Percentiles rank a stretch among this genome's conserved stretches.
phyloP scores from a whole-genome alignment of 352 stramenopile species.

The Phytophthora multivora region DNA sequence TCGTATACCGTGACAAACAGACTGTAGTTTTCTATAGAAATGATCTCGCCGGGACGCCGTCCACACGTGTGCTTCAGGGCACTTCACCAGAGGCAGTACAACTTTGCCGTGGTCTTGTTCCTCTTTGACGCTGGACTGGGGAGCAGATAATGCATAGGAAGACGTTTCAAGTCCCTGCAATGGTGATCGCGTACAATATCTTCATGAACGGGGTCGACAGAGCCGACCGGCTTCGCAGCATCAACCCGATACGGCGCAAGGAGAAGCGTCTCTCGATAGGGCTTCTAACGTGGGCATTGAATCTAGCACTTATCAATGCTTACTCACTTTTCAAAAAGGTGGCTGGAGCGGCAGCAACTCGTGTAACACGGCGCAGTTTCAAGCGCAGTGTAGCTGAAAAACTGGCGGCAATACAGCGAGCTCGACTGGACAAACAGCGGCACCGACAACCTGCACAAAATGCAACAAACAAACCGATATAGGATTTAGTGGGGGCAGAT shows the following conservation, averaged over 20 bases:
- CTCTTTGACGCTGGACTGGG: too few species aligned
- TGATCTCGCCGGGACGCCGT: background rate
- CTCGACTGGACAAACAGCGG: too few species aligned
- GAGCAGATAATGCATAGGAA: background rate
- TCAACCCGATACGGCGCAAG: constrained; percentile 10
- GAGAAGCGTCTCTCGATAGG: background rate
- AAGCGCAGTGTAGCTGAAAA: background rate
- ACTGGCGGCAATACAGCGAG: too few species aligned
- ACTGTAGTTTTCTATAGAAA: constrained; percentile 17
- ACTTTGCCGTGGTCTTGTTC: background rate
- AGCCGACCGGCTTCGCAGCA: constrained; percentile 7
- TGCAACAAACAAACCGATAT: too few species aligned
- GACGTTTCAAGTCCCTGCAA: constrained; percentile 2
- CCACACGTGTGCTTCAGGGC: background rate
- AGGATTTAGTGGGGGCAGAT: too few species aligned
- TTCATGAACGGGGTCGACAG: constrained; percentile 17
- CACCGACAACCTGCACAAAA: too few species aligned
- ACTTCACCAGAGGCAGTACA: background rate
- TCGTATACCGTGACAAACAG: constrained; percentile 2
- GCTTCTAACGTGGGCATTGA: constrained; percentile 7
- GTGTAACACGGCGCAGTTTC: too few species aligned
- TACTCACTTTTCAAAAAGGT: background rate
- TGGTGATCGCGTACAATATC: constrained; percentile 5
- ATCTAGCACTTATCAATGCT: constrained; percentile 17
- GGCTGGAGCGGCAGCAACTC: background rate